These are phyloP conservation scores for Malus hybrid DNA, from an alignment of 331 rosid genomes.

Conservation along the genomic window DNA sequence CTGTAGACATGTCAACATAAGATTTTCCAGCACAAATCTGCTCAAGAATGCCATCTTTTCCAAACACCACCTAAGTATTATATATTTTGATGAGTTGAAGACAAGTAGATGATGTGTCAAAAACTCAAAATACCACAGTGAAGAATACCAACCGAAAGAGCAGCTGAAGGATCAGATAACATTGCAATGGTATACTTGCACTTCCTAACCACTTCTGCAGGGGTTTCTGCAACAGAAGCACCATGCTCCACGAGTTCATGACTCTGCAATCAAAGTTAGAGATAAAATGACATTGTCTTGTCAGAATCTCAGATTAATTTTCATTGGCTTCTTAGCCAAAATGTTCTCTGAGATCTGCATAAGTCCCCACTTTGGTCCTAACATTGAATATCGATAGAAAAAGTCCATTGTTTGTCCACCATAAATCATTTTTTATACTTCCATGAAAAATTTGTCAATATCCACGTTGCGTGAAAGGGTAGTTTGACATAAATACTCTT, in stretches of 20 bases:
- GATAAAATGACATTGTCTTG: neutral
- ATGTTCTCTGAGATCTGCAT: no score
- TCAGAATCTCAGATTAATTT: neutral
- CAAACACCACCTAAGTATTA: constrained; percentile 58
- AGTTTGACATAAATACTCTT: no score
- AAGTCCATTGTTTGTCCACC: no score
- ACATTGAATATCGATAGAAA: no score
- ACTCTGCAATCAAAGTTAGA: constrained; percentile 37
- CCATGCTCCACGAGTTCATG: constrained; percentile 61
- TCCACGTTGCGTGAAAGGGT: no score
- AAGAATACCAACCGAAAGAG: constrained; percentile 47
- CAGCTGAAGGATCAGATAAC: constrained; percentile 79
- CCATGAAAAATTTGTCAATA: no score
- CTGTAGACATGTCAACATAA: constrained; percentile 82
- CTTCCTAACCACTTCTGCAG: constrained; percentile 70
- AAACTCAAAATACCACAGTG: neutral
- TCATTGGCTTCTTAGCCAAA: no score
- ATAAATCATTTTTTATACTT: no score
- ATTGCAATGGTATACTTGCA: constrained; percentile 77
- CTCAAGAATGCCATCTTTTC: constrained; percentile 68
- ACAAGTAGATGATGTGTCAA: neutral
- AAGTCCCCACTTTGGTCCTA: no score
- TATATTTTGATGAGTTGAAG: constrained; percentile 1
- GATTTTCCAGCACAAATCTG: constrained; percentile 53
- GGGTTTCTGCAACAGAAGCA: constrained; percentile 64